Conservation (phyloP, 331 rosid genomes). For the Phaseolus coccineus region DNA sequence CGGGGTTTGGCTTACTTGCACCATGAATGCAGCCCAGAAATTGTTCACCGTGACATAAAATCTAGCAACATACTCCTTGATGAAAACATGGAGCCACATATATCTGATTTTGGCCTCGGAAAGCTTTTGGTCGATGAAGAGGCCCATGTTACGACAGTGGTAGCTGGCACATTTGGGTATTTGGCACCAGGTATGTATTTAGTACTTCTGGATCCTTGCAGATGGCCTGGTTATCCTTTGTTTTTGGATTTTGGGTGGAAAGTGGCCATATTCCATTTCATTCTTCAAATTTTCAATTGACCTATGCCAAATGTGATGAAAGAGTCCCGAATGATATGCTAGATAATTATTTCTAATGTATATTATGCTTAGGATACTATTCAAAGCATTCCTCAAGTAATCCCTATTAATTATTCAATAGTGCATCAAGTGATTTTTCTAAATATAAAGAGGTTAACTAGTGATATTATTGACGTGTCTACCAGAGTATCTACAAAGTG, state of each 20-base stretch:
- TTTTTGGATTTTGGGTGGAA: not conserved
- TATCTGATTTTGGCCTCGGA: slow-evolving; percentile 94
- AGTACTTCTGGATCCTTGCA: slow-evolving; percentile 1
- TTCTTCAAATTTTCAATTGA: not conserved
- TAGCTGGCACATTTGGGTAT: slow-evolving; percentile 98
- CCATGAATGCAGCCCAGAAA: slow-evolving; percentile 88
- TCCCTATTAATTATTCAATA: not conserved
- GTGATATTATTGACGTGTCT: not conserved
- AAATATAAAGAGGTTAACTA: too few species aligned
- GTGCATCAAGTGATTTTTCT: not conserved
- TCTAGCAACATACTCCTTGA: slow-evolving; percentile 94
- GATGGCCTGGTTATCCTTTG: not conserved
- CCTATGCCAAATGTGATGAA: not conserved
- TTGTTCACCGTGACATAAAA: slow-evolving; percentile 93
- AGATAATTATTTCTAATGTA: not conserved
- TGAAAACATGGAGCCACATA: slow-evolving; percentile 86
- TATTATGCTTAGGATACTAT: not conserved
- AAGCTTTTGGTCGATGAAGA: slow-evolving; percentile 94
- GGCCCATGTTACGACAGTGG: slow-evolving; percentile 95
- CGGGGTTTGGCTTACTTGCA: slow-evolving; percentile 91
- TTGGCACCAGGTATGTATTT: slow-evolving; percentile 85
- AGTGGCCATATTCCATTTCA: not conserved
- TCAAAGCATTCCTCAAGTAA: too few species aligned
- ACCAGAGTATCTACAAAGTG: slow-evolving; percentile 92
- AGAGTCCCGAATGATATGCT: not conserved